A percentile compares a stretch with the other conserved stretches of the same genome.
phyloP scores from a whole-genome alignment of 768 basidiomycete genomes.

The Mycena vulgaris region DNA sequence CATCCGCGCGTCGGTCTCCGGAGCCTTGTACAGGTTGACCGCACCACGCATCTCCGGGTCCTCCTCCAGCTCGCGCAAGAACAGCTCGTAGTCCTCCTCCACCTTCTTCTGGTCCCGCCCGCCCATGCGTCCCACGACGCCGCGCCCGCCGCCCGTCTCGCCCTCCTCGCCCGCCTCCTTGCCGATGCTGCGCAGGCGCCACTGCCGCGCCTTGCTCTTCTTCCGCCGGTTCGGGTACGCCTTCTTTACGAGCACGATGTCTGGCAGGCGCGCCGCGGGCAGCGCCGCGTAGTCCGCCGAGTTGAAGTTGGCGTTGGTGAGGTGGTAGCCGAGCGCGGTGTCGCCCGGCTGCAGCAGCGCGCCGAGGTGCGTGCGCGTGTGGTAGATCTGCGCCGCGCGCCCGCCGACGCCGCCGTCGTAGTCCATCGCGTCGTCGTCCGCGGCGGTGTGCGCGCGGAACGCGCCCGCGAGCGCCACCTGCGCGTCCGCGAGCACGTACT shows the following conservation, averaged over 20 bases:
- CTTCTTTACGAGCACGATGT: slow-evolving; percentile 95
- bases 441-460: slow-evolving; percentile 60
- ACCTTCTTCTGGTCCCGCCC: slow-evolving; percentile 94
- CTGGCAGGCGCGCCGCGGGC: slow-evolving; percentile 79
- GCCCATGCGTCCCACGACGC: slow-evolving; percentile 92
- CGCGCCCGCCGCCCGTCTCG: slow-evolving; percentile 81
- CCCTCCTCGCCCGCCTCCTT: slow-evolving; percentile 93
- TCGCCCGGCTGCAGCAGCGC: slow-evolving; percentile 94
- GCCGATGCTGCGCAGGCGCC: slow-evolving; percentile 93
- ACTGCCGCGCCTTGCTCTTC: slow-evolving; percentile 87
- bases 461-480: slow-evolving; percentile 92
- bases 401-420: slow-evolving; percentile 67
- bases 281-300: slow-evolving; percentile 86
- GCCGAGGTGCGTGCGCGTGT: slow-evolving; percentile 97
- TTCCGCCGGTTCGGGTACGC: slow-evolving; percentile 94
- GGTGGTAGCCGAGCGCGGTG: slow-evolving; percentile 91
- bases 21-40: slow-evolving; percentile 89
- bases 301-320: slow-evolving; percentile 94
- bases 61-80: slow-evolving; percentile 95
- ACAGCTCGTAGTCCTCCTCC: slow-evolving; percentile 96
- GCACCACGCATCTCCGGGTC: slow-evolving; percentile 91
- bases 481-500: slow-evolving; percentile 84
- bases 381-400: slow-evolving; percentile 83
- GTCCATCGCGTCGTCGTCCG: slow-evolving; percentile 72
- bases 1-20: slow-evolving; percentile 65